Evolutionary conservation across 805 yeast genomes (phyloP).

Genomic region (Suhomyces sp.): DNA sequence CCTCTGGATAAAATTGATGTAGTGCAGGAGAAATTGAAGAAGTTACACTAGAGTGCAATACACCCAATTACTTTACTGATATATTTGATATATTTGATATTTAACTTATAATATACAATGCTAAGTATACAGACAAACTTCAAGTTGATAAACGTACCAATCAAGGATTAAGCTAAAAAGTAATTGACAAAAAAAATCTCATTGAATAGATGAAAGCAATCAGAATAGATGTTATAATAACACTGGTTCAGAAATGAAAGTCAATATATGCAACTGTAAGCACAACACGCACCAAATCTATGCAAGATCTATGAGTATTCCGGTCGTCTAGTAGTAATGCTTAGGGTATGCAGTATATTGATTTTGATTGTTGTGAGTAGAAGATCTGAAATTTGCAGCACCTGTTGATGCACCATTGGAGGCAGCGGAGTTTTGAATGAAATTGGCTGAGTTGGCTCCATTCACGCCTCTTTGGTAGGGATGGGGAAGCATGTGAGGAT

Average conservation of each 20-base stretch:
- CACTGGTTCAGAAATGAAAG: neutral
- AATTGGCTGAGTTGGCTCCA: neutral
- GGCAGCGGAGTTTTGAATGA: constrained; percentile 1
- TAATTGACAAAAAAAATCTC: neutral
- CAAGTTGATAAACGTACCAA: neutral
- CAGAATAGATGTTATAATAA: neutral
- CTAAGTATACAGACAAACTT: neutral
- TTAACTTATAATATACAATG: neutral
- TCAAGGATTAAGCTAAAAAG: neutral
- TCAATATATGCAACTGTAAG: neutral
- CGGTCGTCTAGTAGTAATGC: constrained; percentile 8
- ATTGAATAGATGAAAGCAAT: constrained; percentile 13
- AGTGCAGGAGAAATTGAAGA: constrained; percentile 50
- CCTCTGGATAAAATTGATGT: constrained; percentile 70
- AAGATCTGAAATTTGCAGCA: neutral
- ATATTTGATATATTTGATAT: too few species aligned
- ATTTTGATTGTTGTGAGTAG: neutral
- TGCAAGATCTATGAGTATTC: neutral
- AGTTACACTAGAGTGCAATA: neutral
- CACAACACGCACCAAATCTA: neutral
- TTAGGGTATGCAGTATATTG: constrained; percentile 9
- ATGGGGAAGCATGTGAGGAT: constrained; percentile 10
- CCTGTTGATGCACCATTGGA: neutral
- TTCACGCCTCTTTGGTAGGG: constrained; percentile 8
- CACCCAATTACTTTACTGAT: too few species aligned